Percentiles rank a stretch among this genome's conserved stretches.
Evolutionary conservation across 1,139 yeast species (phyloP).

Genomic region (Blastobotrys apis): DNA sequence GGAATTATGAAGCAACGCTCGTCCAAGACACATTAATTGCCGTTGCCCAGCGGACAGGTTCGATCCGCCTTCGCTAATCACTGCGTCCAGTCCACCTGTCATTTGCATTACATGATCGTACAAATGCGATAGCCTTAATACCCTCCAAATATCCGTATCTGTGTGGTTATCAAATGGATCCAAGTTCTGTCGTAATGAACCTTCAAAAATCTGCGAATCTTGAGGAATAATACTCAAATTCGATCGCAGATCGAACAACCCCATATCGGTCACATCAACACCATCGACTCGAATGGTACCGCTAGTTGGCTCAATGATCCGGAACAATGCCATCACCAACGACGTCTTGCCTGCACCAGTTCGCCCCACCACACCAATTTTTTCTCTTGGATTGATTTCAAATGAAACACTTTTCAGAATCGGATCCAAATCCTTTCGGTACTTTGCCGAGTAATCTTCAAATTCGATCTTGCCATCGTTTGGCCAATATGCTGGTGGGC

Average conservation of each 20-base stretch:
- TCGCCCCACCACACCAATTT: constrained; percentile 78
- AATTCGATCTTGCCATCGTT: constrained; percentile 51
- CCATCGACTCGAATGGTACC: constrained; percentile 59
- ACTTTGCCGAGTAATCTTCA: constrained; percentile 58
- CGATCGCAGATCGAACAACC: constrained; percentile 54
- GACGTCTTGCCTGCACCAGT: constrained; percentile 86
- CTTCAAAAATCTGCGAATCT: constrained; percentile 68
- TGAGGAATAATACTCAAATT: constrained; percentile 68
- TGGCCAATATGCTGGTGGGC: constrained; percentile 59
- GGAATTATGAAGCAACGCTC: constrained; percentile 62
- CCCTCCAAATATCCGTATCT: constrained; percentile 72
- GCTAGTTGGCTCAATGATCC: constrained; percentile 60
- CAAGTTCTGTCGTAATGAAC: constrained; percentile 59
- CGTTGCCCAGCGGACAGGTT: constrained; percentile 76
- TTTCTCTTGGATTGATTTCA: constrained; percentile 55
- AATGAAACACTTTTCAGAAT: constrained; percentile 54
- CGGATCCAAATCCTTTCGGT: constrained; percentile 51
- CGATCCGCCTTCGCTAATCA: constrained; percentile 63
- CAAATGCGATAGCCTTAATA: constrained; percentile 79
- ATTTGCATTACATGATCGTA: constrained; percentile 55
- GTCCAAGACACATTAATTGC: constrained; percentile 68
- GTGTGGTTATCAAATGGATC: constrained; percentile 54
- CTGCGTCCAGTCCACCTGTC: constrained; percentile 36
- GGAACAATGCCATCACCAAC: constrained; percentile 64
- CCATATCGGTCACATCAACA: constrained; percentile 52